phyloP scores from a whole-genome alignment of 148 eudicot genomes.

The Vaccinium macrocarpon region DNA sequence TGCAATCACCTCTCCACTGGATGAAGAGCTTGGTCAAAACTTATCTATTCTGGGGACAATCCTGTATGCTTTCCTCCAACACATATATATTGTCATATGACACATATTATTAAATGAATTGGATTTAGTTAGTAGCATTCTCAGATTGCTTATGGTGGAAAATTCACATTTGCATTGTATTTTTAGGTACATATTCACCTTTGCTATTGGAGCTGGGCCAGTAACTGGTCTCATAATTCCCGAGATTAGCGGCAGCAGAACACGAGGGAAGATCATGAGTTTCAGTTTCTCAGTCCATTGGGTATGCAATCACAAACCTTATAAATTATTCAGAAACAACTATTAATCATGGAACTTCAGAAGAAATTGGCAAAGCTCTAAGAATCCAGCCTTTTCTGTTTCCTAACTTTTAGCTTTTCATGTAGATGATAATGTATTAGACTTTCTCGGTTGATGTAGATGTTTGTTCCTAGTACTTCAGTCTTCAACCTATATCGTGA shows the following conservation, averaged over 20 bases:
- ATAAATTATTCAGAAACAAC: not conserved
- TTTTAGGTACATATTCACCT: slow-evolving; percentile 17
- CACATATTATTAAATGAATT: not conserved
- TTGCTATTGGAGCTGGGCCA: slow-evolving; percentile 85
- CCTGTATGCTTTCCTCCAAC: slow-evolving; percentile 41
- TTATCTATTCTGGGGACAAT: slow-evolving; percentile 65
- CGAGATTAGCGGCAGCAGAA: slow-evolving; percentile 74
- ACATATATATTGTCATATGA: not conserved
- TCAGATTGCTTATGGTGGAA: slow-evolving; percentile 46
- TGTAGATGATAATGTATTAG: not conserved
- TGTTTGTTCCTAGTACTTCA: not conserved
- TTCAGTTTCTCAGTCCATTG: slow-evolving; percentile 55
- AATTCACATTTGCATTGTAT: too few species aligned
- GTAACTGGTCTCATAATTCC: slow-evolving; percentile 79
- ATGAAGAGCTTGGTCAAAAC: slow-evolving; percentile 60
- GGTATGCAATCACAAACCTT: not conserved
- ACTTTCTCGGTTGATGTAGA: not conserved
- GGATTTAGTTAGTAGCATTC: not conserved
- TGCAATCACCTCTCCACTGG: slow-evolving; percentile 53
- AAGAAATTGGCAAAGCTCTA: not conserved
- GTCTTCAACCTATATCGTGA: not conserved
- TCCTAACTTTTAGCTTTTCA: not conserved
- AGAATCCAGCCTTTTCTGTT: not conserved
- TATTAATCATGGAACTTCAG: not conserved
- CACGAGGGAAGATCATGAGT: slow-evolving; percentile 75